Evolutionary conservation across 208 protist species (phyloP).

Genomic region (Trypanosomatidae sp.): DNA sequence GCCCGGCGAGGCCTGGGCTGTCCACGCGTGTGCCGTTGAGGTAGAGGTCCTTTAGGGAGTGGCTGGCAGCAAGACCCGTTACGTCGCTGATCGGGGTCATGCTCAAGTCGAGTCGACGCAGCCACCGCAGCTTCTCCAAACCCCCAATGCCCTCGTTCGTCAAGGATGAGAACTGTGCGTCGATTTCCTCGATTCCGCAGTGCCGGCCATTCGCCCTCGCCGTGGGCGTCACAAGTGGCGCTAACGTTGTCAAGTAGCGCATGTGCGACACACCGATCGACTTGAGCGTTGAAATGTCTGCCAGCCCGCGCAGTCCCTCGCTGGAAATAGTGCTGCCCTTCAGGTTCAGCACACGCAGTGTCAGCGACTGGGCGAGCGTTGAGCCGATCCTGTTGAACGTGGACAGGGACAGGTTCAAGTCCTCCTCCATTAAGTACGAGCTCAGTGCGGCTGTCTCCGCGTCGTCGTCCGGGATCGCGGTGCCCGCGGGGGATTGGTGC

Average conservation of each 20-base stretch:
- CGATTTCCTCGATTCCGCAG: conserved; percentile 55
- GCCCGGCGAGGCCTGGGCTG: conserved; percentile 37
- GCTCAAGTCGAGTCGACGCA: conserved; percentile 53
- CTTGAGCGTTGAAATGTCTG: conserved; percentile 41
- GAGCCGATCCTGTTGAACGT: conserved; percentile 46
- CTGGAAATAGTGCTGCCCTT: conserved; percentile 46
- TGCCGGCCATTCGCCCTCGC: conserved; percentile 5
- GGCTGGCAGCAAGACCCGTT: conserved; percentile 29
- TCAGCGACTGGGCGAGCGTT: conserved; percentile 33
- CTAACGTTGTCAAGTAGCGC: conserved; percentile 38
- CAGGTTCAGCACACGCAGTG: conserved; percentile 49
- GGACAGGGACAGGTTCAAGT: conserved; percentile 61
- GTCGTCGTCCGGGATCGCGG: background rate
- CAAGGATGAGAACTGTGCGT: conserved; percentile 60
- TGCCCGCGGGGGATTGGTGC: conserved; percentile 6
- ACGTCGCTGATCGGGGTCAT: conserved; percentile 61
- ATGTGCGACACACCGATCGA: conserved; percentile 53
- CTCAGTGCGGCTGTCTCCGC: conserved; percentile 30
- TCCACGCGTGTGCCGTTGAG: conserved; percentile 40
- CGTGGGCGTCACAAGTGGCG: conserved; percentile 47
- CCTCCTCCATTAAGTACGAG: conserved; percentile 36
- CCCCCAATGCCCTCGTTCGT: conserved; percentile 33
- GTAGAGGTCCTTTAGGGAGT: conserved; percentile 42
- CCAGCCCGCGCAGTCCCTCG: conserved; percentile 51
- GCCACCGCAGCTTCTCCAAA: conserved; percentile 34